Evolutionary conservation across 2,329 filamentous ascomycete genomes (phyloP).

Genomic region (Penicillium polonicum): DNA sequence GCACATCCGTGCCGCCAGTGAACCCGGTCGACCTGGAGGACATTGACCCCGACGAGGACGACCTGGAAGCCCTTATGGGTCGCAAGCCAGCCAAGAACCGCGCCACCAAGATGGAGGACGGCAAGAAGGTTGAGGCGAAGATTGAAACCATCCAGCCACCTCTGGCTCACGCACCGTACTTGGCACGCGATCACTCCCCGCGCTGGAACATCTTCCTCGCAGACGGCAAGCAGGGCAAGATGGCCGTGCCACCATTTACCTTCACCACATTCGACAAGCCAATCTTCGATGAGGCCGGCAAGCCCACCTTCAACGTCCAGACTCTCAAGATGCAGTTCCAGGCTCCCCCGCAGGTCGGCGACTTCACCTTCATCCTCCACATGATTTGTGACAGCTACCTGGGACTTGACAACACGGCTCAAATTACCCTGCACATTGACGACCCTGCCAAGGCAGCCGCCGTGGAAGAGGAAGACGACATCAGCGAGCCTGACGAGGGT

Average conservation of each 20-base stretch:
- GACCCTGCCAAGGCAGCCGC: slow-evolving; percentile 81
- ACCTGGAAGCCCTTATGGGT: slow-evolving; percentile 79
- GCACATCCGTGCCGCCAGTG: slow-evolving; percentile 69
- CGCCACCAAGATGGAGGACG: slow-evolving; percentile 57
- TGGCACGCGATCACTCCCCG: slow-evolving; percentile 82
- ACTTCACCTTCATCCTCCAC: slow-evolving; percentile 94
- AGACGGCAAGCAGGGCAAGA: slow-evolving; percentile 90
- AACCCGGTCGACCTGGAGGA: slow-evolving; percentile 82
- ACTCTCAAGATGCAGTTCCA: slow-evolving; percentile 97
- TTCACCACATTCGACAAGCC: slow-evolving; percentile 91
- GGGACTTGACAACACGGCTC: slow-evolving; percentile 88
- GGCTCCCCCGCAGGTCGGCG: slow-evolving; percentile 84
- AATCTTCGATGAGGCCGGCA: slow-evolving; percentile 74
- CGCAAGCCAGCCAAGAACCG: slow-evolving; percentile 65
- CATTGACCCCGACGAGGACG: slow-evolving; percentile 87
- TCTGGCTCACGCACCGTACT: slow-evolving; percentile 86
- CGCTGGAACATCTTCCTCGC: slow-evolving; percentile 94
- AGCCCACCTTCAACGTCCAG: slow-evolving; percentile 91
- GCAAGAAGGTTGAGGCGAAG: slow-evolving; percentile 57
- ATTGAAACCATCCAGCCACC: slow-evolving; percentile 70
- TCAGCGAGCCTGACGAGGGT: slow-evolving; percentile 98
- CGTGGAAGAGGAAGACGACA: slow-evolving; percentile 85
- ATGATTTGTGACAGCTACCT: slow-evolving; percentile 93
- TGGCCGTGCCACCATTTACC: slow-evolving; percentile 94
- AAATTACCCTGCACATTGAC: slow-evolving; percentile 84